A percentile compares a stretch with the other conserved stretches of the same genome.
These are phyloP conservation scores for Tolypocladium album DNA, from an alignment of 2,329 filamentous ascomycete genomes.

Conservation along the genomic window DNA sequence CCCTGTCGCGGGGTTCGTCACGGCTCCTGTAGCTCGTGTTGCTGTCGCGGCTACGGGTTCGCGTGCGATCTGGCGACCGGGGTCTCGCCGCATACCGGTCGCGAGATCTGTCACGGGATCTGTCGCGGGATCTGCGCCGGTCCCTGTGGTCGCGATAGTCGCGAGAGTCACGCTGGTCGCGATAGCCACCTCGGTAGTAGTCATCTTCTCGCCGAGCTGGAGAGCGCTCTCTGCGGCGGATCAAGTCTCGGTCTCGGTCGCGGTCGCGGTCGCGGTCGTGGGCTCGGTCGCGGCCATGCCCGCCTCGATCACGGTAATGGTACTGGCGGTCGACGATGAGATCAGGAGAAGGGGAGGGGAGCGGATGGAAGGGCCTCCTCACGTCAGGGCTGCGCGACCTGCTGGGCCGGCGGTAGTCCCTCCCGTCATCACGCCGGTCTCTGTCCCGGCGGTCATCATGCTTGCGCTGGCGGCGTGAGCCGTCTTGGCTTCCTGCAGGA, in stretches of 20 bases:
- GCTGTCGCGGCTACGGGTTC: constrained; percentile 52
- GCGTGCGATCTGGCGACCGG: constrained; percentile 47
- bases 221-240: constrained; percentile 60
- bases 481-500: constrained; percentile 78
- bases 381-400: constrained; percentile 56
- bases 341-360: constrained; percentile 12
- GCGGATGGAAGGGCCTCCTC: constrained; percentile 20
- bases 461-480: constrained; percentile 57
- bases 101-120: constrained; percentile 21
- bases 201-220: constrained; percentile 57
- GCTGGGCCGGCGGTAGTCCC: constrained; percentile 43
- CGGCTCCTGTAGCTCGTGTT: constrained; percentile 57
- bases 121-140: constrained; percentile 53
- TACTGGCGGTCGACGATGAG: constrained; percentile 35
- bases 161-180: constrained; percentile 34
- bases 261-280: constrained; percentile 33
- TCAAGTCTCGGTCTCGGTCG: constrained; percentile 42
- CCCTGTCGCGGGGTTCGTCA: constrained; percentile 62
- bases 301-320: constrained; percentile 46
- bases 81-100: constrained; percentile 49
- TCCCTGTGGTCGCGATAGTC: constrained; percentile 31
- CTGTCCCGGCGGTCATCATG: constrained; percentile 47
- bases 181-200: constrained; percentile 47
- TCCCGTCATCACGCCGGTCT: constrained; percentile 37
- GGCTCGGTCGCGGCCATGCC: constrained; percentile 26